Evolutionary conservation across 768 basidiomycete genomes (phyloP).

Genomic region (Termitomyces sp.): DNA sequence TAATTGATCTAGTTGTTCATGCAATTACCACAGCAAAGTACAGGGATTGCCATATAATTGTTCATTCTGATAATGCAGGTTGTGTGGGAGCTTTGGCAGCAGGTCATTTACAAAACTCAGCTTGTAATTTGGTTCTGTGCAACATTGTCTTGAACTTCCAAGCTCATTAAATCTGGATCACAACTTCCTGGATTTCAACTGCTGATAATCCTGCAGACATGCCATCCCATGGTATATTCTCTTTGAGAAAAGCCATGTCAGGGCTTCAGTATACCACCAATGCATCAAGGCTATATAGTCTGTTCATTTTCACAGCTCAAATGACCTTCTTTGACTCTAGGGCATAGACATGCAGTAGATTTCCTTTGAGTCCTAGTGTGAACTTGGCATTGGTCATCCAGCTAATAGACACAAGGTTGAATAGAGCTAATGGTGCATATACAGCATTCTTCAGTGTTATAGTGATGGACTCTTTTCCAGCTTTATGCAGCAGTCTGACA

Average conservation of each 20-base stretch:
- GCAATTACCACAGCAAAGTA: too few relatives aligned
- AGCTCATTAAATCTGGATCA: too few relatives aligned
- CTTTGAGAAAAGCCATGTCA: constrained; percentile 8
- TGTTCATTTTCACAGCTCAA: background rate
- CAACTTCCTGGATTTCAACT: too few relatives aligned
- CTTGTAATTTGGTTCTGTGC: too few relatives aligned
- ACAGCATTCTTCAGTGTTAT: constrained; percentile 3
- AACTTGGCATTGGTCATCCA: constrained; percentile 13
- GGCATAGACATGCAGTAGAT: constrained; percentile 1
- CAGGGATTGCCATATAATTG: too few relatives aligned
- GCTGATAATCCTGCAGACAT: too few relatives aligned
- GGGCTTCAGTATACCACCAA: background rate
- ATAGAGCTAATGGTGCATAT: background rate
- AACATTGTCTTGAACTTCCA: too few relatives aligned
- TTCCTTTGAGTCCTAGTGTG: background rate
- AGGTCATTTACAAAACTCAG: too few relatives aligned
- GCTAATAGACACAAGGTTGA: constrained; percentile 19
- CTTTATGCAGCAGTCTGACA: constrained; percentile 1
- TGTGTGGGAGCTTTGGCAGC: too few relatives aligned
- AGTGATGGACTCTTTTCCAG: background rate
- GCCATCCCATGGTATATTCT: too few relatives aligned
- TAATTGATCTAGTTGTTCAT: too few relatives aligned
- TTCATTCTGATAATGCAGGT: too few relatives aligned
- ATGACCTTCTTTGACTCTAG: background rate
- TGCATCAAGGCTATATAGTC: constrained; percentile 21